A percentile compares a stretch with the other conserved stretches of the same genome.
Conservation (phyloP, 176 grass and related monocot genomes). For the Cenchrus fungigraminus region DNA sequence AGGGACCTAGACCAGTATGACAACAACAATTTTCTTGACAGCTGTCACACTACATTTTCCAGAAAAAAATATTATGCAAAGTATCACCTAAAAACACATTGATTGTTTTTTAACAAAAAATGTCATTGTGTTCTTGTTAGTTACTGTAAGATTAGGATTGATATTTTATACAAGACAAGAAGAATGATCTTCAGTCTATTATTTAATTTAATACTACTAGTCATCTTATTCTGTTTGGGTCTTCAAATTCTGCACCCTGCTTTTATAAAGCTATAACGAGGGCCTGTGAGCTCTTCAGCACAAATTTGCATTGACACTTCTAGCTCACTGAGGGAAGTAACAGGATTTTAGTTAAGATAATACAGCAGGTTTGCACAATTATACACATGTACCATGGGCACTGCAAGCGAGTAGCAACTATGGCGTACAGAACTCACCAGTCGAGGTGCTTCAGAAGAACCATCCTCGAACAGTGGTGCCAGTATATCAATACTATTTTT, state of each 20-base stretch:
- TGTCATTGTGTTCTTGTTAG: not conserved
- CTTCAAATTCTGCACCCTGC: not conserved
- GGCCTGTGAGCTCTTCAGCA: not conserved
- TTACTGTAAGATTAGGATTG: conserved; percentile 1
- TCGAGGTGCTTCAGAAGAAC: conserved; percentile 62
- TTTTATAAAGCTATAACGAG: not conserved
- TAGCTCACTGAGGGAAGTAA: not conserved
- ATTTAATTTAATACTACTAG: not conserved
- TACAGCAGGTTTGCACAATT: conserved; percentile 9
- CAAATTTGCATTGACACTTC: not conserved
- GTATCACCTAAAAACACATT: not conserved
- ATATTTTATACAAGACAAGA: not conserved
- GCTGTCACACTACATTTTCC: not conserved
- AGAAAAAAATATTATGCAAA: not conserved
- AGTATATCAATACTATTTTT: conserved; percentile 83
- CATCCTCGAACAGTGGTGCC: conserved; percentile 65
- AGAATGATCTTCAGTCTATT: not conserved
- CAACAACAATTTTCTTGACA: not conserved
- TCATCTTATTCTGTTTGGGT: not conserved
- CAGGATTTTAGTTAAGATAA: not conserved
- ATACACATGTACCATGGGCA: conserved; percentile 23
- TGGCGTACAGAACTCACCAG: conserved; percentile 61
- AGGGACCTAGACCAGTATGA: not conserved
- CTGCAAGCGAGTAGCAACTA: conserved; percentile 23
- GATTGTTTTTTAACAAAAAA: not conserved